phyloP scores from a whole-genome alignment of 805 yeast species.

The Middelhovenomyces tepae region DNA sequence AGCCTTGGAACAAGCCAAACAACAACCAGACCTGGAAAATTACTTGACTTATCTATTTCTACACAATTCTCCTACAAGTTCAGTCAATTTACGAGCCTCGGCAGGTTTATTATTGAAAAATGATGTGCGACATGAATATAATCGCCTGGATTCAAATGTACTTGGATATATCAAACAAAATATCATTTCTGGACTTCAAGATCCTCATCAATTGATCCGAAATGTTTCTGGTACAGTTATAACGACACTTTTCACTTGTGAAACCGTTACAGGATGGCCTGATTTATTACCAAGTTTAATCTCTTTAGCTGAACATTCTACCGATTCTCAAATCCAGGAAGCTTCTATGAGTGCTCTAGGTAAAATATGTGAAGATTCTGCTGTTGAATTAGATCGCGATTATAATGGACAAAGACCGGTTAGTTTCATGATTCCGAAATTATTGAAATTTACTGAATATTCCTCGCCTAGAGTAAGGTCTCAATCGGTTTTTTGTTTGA shows the following conservation, averaged over 20 bases:
- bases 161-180: conserved; percentile 30
- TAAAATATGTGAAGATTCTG: conserved; percentile 87
- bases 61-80: conserved; percentile 20
- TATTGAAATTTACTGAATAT: conserved; percentile 42
- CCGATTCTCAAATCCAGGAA: conserved; percentile 41
- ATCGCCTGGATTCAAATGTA: conserved; percentile 20
- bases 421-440: conserved; percentile 54
- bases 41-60: conserved; percentile 67
- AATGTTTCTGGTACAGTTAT: conserved; percentile 88
- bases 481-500: conserved; percentile 60
- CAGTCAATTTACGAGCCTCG: conserved; percentile 61
- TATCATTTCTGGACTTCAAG: conserved; percentile 42
- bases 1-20: conserved; percentile 59
- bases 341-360: conserved; percentile 76
- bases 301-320: conserved; percentile 36
- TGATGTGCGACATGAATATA: conserved; percentile 38
- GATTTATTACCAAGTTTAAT: conserved; percentile 59
- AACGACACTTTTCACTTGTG: conserved; percentile 62
- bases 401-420: conserved; percentile 28
- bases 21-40: conserved; percentile 70
- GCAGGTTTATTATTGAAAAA: conserved; percentile 85
- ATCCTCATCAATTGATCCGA: conserved; percentile 52
- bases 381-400: conserved; percentile 37
- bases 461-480: conserved; percentile 26
- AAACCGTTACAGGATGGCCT: conserved; percentile 65